Conservation (phyloP, 2,329 filamentous ascomycete genomes). For the Fusarium continuum region DNA sequence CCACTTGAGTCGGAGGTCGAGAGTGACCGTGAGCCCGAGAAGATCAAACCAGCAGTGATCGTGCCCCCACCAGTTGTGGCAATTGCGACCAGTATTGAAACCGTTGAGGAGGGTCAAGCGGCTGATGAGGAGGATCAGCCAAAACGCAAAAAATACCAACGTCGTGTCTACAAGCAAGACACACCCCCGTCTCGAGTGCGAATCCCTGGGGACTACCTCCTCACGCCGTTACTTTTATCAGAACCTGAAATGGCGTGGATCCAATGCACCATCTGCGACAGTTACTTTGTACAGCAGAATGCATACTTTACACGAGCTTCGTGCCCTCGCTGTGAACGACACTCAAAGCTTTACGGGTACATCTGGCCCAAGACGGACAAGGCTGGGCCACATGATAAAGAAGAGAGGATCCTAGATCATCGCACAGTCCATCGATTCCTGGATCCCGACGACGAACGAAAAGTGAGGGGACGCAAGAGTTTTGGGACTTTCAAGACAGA, state of each 20-base stretch:
- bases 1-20: constrained; percentile 32
- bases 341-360: constrained; percentile 95
- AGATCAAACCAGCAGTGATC: constrained; percentile 9
- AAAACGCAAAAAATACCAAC: constrained; percentile 50
- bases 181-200: constrained; percentile 55
- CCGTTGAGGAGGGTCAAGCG: constrained; percentile 26
- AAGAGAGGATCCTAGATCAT: constrained; percentile 81
- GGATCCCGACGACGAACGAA: constrained; percentile 72
- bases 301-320: constrained; percentile 86
- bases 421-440: constrained; percentile 88
- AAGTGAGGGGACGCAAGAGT: constrained; percentile 56
- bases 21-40: constrained; percentile 25
- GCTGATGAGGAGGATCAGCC: constrained; percentile 31
- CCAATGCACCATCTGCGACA: constrained; percentile 83
- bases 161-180: constrained; percentile 47
- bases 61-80: constrained; percentile 19
- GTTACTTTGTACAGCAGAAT: constrained; percentile 86
- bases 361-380: constrained; percentile 95
- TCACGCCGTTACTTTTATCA: constrained; percentile 78
- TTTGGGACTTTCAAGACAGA: constrained; percentile 43
- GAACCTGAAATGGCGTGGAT: constrained; percentile 85
- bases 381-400: constrained; percentile 76
- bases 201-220: constrained; percentile 80
- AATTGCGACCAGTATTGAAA: constrained; percentile 40
- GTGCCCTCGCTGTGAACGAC: constrained; percentile 92